Percentiles rank a stretch among this genome's conserved stretches.
Conservation (phyloP, 2,329 filamentous ascomycete species). For the Paecilomyces niveus region DNA sequence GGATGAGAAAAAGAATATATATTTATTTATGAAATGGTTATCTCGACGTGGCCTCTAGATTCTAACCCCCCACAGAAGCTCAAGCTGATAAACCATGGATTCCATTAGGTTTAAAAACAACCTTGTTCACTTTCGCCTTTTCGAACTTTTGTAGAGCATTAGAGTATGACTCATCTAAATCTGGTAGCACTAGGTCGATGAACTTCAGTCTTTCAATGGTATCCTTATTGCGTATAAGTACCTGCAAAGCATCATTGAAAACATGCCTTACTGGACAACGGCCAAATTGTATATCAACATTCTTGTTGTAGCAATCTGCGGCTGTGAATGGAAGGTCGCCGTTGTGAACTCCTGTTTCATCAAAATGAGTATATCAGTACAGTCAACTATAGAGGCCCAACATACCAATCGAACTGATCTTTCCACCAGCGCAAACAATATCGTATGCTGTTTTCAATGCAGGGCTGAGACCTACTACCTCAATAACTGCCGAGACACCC, state of each 20-base stretch:
- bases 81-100: not conserved
- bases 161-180: not conserved
- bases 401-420: conserved; percentile 65
- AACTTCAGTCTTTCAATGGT: not conserved
- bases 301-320: conserved; percentile 59
- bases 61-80: too few relatives aligned
- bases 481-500: conserved; percentile 76
- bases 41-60: too few relatives aligned
- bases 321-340: conserved; percentile 61
- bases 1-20: too few relatives aligned
- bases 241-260: conserved; percentile 11
- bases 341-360: conserved; percentile 44
- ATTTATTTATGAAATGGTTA: too few relatives aligned
- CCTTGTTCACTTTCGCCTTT: not conserved
- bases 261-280: conserved; percentile 61
- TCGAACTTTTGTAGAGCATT: not conserved
- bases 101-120: not conserved
- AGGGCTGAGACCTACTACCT: conserved; percentile 63
- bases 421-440: conserved; percentile 63
- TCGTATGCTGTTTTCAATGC: conserved; percentile 65
- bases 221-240: not conserved
- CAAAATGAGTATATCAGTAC: not conserved
- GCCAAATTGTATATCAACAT: conserved; percentile 65
- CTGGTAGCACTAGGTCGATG: not conserved
- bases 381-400: not conserved